phyloP scores from a whole-genome alignment of 441 rosid species.

The Omphalea diandra region DNA sequence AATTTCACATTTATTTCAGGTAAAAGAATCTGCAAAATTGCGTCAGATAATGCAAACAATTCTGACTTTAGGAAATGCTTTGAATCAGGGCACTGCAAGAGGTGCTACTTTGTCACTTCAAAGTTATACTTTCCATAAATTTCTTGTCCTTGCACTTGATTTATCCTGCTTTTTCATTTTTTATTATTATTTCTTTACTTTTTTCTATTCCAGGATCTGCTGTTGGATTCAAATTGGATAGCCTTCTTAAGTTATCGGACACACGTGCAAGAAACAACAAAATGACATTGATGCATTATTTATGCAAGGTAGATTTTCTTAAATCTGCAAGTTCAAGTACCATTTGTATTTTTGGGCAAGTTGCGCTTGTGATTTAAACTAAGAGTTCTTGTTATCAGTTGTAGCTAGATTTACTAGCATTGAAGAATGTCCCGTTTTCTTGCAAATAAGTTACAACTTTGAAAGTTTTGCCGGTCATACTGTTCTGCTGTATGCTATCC shows the following conservation, averaged over 20 bases:
- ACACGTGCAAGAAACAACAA: conserved; percentile 96
- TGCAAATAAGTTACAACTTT: too few relatives aligned
- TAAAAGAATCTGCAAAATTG: conserved; percentile 81
- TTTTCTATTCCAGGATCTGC: conserved; percentile 69
- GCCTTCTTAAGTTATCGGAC: conserved; percentile 94
- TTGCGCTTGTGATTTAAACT: conserved; percentile 11
- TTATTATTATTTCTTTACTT: conserved; percentile 13
- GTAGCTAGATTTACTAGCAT: neutral
- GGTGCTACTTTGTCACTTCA: conserved; percentile 41
- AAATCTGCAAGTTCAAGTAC: neutral
- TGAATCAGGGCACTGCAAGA: conserved; percentile 98
- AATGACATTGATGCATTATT: conserved; percentile 96
- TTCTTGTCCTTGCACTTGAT: neutral
- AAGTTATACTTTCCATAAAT: neutral
- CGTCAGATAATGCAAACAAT: conserved; percentile 99
- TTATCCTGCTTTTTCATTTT: neutral
- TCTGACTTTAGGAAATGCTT: conserved; percentile 91
- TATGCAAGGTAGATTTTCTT: conserved; percentile 71
- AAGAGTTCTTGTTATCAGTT: neutral
- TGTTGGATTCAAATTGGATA: conserved; percentile 94
- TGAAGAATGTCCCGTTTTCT: neutral
- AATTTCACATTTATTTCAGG: conserved; percentile 47
- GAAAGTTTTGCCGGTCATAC: neutral
- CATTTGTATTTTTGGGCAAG: neutral
- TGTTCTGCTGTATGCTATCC: conserved; percentile 2